Base-by-base conservation (phyloP, 768 basidiomycete species). In the Cubamyces sp. region DNA sequence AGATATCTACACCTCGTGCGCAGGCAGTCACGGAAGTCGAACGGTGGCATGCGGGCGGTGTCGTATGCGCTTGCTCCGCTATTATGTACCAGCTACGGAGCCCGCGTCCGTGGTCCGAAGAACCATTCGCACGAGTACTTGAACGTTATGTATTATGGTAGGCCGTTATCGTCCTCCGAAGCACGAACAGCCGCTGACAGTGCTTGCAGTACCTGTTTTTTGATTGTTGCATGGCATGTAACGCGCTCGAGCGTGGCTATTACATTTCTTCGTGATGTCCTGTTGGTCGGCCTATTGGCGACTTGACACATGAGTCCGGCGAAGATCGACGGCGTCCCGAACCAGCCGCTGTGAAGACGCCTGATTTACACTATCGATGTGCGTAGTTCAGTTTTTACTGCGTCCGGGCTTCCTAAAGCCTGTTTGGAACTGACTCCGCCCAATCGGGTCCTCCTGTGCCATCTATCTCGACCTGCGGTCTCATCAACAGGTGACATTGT, bases 401-500 rank as follows among this genome's bases (percentile, higher is more conserved):
- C 61, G 61, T 45, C 61, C 61, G 55, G 42, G 61, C 46, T 62
- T 62, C 61, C 34, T 52, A 51, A 45, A 57, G 61, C 49, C 48
- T 62, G 43, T 62, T 51, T 62, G 42, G 61, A 52, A 57, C 49
- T 57, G 21, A 52, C 51, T 19, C 25, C 42, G 55, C 61, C 61
- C 61, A 62, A 62, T 62, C 61, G 61, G 54, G 40, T 62, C 40
- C 16, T 41, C 41, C 39, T 45, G 37, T 39, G 42, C 54, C 37
- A 57, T 51, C 61, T 62, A 21, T 47, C 49, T 28, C 16, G 28
- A 37, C 37, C 49, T 21, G 14, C 54, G 43, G 49, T 52, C 37
- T 52, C 55, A 62, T 62, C 61, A 62, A 57, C 61, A 62, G 61
- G 21, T 62, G 61, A 57, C 61, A 57, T 5, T 42, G 47, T 18